Percentiles rank a stretch among this genome's conserved stretches.
These are phyloP conservation scores for Trichoderma asperelloides DNA, from an alignment of 495 filamentous ascomycete genomes.

Conservation along the genomic window DNA sequence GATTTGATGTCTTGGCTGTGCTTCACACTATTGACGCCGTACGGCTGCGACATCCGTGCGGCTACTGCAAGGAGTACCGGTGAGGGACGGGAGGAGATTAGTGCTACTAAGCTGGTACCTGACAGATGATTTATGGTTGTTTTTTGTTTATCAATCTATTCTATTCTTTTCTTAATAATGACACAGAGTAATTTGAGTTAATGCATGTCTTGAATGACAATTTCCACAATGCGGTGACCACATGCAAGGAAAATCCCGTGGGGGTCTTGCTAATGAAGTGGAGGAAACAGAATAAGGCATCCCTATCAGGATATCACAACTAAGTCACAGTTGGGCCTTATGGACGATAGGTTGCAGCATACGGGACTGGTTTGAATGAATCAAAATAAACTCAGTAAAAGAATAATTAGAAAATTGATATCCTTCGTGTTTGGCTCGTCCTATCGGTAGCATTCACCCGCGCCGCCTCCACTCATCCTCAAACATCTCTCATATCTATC, in stretches of 20 bases:
- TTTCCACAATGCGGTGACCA: conserved; percentile 2
- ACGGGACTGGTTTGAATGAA: no score
- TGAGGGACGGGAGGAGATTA: not conserved
- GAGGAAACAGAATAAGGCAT: not conserved
- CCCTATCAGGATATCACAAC: not conserved
- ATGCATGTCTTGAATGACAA: conserved; percentile 5
- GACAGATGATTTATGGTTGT: not conserved
- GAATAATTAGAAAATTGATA: no score
- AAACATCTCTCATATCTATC: no score
- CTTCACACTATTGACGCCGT: not conserved
- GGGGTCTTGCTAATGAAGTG: no score
- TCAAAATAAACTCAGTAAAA: no score
- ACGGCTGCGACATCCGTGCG: not conserved
- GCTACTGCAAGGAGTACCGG: not conserved
- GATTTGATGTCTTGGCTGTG: not conserved
- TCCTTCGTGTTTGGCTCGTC: not conserved
- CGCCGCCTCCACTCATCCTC: not conserved
- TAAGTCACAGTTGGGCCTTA: no score
- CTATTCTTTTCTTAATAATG: not conserved
- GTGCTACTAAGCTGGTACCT: not conserved
- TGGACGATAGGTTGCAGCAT: no score
- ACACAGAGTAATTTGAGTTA: not conserved
- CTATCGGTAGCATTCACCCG: not conserved
- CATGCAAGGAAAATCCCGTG: not conserved
- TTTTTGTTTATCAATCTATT: not conserved